Evolutionary conservation across 768 basidiomycete species (phyloP), one percentile per base, ranked within the genome.

Genomic region (Collybiopsis confluens): DNA sequence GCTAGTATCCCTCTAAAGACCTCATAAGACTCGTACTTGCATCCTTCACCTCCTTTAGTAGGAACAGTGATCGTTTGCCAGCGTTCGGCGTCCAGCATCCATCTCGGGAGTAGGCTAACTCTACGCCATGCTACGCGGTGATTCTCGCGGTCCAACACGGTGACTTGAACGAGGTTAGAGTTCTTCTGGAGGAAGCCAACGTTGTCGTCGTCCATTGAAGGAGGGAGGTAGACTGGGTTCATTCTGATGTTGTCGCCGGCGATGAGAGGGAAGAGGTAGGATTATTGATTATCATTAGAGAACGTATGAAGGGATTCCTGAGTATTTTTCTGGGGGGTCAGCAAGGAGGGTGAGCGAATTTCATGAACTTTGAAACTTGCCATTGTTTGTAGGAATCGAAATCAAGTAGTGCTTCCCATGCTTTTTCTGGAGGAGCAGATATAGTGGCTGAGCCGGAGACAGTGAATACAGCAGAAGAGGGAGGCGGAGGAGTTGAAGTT

Each of bases 281-380:
- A 13, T 48, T 48, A 11, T 48, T 48, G 33, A 48, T 11, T 2
- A 48, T 24, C 13, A 15, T 21, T 37, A 23, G 35, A 21, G 47
- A 48, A 11, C 47, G 47, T 85, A 81, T 77, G 52, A 86, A 87
- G 4, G 85, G 74, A 59, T 87, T 88, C 85, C 85, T 88, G 55
- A 15, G 38, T n/a, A 40, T 16, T 40, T 11, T 1, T 24, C 8
- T n/a, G 43, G 10, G 45, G 26, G 21, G 24, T 16, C 15, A 33
- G 43, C 21, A 8, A 42, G 30, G 8, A 4, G 4, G 52, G 56
- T 54, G 43, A 33, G 38, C n/a, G n/a, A n/a, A n/a, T n/a, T 46
- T 21, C 55, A 35, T 45, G 38, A 52, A 13, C 33, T n/a, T 27
- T 7, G 38, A 26, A 2, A 33, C 51, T 23, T 15, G 83, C 87